Evolutionary conservation across 768 basidiomycete species (phyloP).

Genomic region (Lactarius hengduanensis): DNA sequence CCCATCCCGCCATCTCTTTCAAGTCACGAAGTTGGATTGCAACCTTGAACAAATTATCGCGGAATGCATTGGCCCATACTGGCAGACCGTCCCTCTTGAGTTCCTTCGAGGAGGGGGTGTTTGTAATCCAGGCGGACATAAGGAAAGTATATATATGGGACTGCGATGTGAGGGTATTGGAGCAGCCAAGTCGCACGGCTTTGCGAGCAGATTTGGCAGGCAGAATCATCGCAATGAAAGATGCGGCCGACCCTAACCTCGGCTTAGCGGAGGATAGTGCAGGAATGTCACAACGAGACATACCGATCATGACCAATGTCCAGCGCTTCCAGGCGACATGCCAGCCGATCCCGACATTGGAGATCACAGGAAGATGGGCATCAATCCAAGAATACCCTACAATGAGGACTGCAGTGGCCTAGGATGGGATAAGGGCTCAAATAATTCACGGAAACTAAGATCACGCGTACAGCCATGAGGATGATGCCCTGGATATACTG

Average conservation of each 20-base stretch:
- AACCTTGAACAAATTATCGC: constrained; percentile 36
- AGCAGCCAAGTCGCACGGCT: constrained; percentile 45
- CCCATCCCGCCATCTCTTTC: constrained; percentile 37
- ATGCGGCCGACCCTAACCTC: constrained; percentile 44
- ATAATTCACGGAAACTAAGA: neutral
- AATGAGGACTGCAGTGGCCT: constrained; percentile 46
- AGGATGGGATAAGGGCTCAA: neutral
- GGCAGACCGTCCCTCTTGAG: constrained; percentile 11
- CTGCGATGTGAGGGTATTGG: constrained; percentile 42
- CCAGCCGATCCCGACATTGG: constrained; percentile 54
- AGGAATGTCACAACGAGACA: constrained; percentile 19
- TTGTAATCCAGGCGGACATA: constrained; percentile 43
- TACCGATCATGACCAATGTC: constrained; percentile 50
- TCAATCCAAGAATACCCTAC: constrained; percentile 61
- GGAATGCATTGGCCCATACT: constrained; percentile 34
- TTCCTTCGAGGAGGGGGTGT: constrained; percentile 26
- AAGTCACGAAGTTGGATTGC: constrained; percentile 38
- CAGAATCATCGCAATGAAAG: constrained; percentile 54
- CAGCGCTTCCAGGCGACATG: constrained; percentile 52
- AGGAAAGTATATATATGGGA: constrained; percentile 44
- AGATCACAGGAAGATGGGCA: constrained; percentile 44
- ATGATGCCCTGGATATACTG: constrained; percentile 40
- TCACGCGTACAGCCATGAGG: constrained; percentile 39
- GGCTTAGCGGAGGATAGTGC: constrained; percentile 18
- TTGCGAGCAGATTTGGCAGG: constrained; percentile 50